Conservation (phyloP, 192 early-diverging fungal species). For the Umbelopsis ramanniana region DNA sequence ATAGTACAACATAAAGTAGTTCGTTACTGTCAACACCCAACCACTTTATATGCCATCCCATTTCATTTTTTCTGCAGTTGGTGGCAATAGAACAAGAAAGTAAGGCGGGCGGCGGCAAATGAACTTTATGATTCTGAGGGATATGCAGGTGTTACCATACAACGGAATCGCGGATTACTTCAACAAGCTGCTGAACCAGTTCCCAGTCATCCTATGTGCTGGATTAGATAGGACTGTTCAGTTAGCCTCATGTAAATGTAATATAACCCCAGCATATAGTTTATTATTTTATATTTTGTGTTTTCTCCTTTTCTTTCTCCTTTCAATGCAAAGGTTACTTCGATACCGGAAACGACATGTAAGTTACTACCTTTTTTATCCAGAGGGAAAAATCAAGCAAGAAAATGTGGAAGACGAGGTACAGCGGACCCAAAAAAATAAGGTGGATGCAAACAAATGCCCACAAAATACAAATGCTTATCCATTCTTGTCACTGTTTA, state of each 20-base stretch:
- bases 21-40: too few relatives aligned
- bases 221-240: too few relatives aligned
- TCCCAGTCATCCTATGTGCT: too few relatives aligned
- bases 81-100: too few relatives aligned
- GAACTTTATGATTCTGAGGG: not conserved
- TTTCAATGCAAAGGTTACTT: slow-evolving; percentile 3
- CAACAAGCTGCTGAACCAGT: not conserved
- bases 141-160: slow-evolving; percentile 1
- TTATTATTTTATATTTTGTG: not conserved
- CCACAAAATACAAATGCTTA: slow-evolving; percentile 8
- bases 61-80: too few relatives aligned
- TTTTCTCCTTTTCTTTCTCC: not conserved
- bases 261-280: not conserved
- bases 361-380: not conserved
- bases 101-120: not conserved
- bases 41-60: too few relatives aligned
- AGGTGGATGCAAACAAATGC: slow-evolving; percentile 19
- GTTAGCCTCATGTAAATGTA: not conserved
- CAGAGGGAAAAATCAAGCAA: not conserved
- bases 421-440: not conserved
- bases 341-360: not conserved
- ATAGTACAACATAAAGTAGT: too few relatives aligned
- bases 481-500: slow-evolving; percentile 20
- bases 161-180: not conserved
- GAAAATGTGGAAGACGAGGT: not conserved